Conservation (phyloP, 1,284 basidiomycete species). For the Fistulina hepatica region DNA sequence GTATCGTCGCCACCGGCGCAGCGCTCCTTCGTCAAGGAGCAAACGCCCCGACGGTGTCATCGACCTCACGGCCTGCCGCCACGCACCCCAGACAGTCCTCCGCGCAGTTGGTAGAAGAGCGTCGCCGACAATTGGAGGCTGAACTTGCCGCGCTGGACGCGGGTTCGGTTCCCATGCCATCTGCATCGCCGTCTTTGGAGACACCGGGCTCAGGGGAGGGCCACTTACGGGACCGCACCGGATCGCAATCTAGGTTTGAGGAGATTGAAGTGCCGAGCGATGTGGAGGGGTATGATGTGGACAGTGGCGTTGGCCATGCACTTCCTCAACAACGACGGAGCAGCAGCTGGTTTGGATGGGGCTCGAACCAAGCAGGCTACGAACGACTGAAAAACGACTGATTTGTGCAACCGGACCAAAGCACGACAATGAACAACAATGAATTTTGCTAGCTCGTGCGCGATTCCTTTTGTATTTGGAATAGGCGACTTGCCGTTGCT, state of each 20-base stretch:
- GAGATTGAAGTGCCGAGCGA: conserved; percentile 59
- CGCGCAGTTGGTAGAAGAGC: conserved; percentile 31
- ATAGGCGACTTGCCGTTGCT: too few species aligned
- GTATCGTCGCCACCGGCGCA: conserved; percentile 53
- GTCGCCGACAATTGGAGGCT: conserved; percentile 42
- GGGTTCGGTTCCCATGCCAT: conserved; percentile 20
- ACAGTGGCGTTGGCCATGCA: conserved; percentile 17
- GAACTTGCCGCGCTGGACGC: conserved; percentile 41
- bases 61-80: conserved; percentile 18
- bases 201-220: conserved; percentile 34
- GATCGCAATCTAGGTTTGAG: conserved; percentile 37
- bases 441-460: too few species aligned
- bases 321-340: conserved; percentile 10
- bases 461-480: too few species aligned
- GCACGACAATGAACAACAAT: too few species aligned
- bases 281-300: conserved; percentile 44
- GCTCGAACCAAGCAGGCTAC: conserved; percentile 22
- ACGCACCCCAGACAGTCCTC: too few species aligned
- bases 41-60: conserved; percentile 26
- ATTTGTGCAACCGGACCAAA: too few species aligned
- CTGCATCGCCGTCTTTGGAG: conserved; percentile 22
- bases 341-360: conserved; percentile 35
- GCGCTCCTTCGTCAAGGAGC: conserved; percentile 42
- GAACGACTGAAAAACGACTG: conserved; percentile 32
- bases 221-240: conserved; percentile 33